phyloP scores from a whole-genome alignment of 352 stramenopile genomes.

The Phytophthora boehmeriae region DNA sequence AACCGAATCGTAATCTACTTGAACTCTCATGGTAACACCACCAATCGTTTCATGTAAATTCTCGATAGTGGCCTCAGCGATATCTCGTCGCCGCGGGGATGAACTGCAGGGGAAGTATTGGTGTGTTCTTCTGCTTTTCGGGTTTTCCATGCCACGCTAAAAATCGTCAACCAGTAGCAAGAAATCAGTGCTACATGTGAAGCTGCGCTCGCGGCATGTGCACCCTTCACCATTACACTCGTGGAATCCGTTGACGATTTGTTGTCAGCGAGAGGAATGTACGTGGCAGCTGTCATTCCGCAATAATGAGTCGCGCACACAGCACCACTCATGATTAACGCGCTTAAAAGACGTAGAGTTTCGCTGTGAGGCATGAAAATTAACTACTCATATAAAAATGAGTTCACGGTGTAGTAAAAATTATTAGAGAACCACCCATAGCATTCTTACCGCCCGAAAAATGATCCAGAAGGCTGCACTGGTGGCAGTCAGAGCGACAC shows the following conservation, averaged over 20 bases:
- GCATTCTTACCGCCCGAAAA: constrained; percentile 37
- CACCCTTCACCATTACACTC: constrained; percentile 28
- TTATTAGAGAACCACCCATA: not conserved
- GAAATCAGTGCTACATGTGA: constrained; percentile 33
- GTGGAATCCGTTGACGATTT: not conserved
- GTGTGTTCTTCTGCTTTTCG: not conserved
- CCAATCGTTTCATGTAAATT: not conserved
- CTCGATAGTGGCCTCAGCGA: not conserved
- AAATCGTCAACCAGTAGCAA: constrained; percentile 41
- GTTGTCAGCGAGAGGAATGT: not conserved
- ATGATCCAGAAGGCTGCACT: constrained; percentile 61
- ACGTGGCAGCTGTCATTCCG: constrained; percentile 26
- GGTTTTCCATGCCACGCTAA: not conserved
- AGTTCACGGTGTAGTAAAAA: not conserved
- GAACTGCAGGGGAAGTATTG: not conserved
- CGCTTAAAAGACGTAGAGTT: constrained; percentile 34
- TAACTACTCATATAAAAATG: constrained; percentile 16
- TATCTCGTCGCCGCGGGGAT: not conserved
- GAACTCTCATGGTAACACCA: not conserved
- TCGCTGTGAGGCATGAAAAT: constrained; percentile 45
- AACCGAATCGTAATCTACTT: not conserved
- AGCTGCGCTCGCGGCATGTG: constrained; percentile 15
- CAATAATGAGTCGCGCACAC: constrained; percentile 51
- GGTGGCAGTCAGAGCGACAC: constrained; percentile 45
- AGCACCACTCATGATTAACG: constrained; percentile 47